phyloP scores from a whole-genome alignment of 192 early-diverging fungal genomes.

The Glomus cerebriforme region DNA sequence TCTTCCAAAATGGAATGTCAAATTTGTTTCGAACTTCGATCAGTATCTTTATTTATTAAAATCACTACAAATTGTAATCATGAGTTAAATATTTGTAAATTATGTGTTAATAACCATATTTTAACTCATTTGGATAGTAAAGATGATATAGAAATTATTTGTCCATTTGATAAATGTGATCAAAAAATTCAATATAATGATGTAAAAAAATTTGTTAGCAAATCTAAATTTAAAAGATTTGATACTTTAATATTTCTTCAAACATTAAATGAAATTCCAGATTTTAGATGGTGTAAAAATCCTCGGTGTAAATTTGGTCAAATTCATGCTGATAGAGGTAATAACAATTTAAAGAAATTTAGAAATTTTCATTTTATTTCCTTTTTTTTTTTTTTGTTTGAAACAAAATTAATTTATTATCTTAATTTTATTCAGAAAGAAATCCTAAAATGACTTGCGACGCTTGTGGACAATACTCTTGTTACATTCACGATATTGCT shows the following conservation, averaged over 20 bases:
- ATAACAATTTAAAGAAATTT: no score
- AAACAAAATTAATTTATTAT: no score
- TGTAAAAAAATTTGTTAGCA: not conserved
- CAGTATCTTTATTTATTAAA: not conserved
- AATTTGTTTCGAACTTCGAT: not conserved
- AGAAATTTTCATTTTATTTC: no score
- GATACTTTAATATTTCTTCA: not conserved
- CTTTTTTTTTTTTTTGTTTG: not conserved
- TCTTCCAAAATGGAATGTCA: not conserved
- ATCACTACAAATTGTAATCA: conserved; percentile 21
- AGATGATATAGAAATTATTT: not conserved
- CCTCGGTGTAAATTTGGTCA: conserved; percentile 8
- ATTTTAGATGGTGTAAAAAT: conserved; percentile 31
- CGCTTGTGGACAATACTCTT: not conserved
- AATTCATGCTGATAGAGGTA: conserved; percentile 27
- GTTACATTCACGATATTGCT: conserved; percentile 9
- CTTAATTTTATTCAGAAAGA: not conserved
- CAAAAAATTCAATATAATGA: not conserved
- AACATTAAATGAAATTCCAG: not conserved
- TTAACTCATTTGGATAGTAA: not conserved
- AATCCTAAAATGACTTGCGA: conserved; percentile 25
- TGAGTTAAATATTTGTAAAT: not conserved
- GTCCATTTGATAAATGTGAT: conserved; percentile 7
- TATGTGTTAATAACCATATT: conserved; percentile 8
- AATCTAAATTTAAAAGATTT: conserved; percentile 22